These are phyloP conservation scores for Apiospora malaysiana DNA, from an alignment of 2,329 filamentous ascomycete genomes.

Conservation along the genomic window DNA sequence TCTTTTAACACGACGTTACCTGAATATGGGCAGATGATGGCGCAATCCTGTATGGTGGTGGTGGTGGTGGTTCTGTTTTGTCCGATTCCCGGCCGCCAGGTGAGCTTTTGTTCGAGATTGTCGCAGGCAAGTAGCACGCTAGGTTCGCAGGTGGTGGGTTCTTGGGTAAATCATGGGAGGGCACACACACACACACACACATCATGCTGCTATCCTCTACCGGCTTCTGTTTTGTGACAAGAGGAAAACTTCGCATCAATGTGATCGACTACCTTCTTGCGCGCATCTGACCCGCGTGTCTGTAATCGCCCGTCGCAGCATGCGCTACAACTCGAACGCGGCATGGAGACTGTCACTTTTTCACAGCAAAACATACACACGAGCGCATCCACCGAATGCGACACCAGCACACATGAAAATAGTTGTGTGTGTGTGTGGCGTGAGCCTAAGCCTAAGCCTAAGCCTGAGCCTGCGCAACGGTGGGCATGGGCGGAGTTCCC, in stretches of 20 bases:
- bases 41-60: background rate
- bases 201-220: background rate
- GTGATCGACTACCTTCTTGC: constrained; percentile 18
- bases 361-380: background rate
- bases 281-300: constrained; percentile 21
- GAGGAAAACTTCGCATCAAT: too few species aligned
- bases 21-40: constrained; percentile 13
- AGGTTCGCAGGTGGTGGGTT: background rate
- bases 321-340: constrained; percentile 5
- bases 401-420: background rate
- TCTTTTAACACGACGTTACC: background rate
- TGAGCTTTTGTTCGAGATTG: constrained; percentile 2
- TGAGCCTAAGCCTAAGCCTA: background rate
- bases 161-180: background rate
- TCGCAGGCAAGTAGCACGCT: constrained; percentile 5
- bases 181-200: background rate
- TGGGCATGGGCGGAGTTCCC: background rate
- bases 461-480: background rate
- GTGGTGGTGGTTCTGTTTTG: background rate
- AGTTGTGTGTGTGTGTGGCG: background rate
- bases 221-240: background rate
- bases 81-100: background rate
- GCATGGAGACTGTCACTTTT: background rate
- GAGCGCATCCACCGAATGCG: background rate
- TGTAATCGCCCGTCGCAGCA: constrained; percentile 23